Conservation (phyloP, 257 asterid species). For the Solanum okadae region DNA sequence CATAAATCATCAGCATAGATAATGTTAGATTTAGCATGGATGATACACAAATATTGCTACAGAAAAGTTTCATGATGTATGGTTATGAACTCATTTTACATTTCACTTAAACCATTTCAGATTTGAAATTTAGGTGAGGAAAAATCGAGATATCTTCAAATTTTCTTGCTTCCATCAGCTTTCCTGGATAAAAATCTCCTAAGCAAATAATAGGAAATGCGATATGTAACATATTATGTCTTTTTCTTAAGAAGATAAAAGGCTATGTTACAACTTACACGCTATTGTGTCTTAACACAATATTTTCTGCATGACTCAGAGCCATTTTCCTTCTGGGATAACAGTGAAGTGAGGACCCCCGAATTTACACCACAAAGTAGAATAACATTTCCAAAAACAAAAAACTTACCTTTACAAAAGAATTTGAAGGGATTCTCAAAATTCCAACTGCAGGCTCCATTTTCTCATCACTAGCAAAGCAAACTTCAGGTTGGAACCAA, state of each 20-base stretch:
- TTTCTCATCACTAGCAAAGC: slow-evolving; percentile 83
- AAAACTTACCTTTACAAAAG: slow-evolving; percentile 69
- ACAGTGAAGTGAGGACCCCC: not conserved
- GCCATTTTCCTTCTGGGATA: not conserved
- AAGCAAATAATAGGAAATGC: not conserved
- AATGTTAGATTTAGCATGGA: not conserved
- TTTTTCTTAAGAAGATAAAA: not conserved
- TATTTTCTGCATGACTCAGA: not conserved
- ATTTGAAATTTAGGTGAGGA: not conserved
- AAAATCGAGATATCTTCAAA: not conserved
- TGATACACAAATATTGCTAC: not conserved
- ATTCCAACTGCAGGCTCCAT: slow-evolving; percentile 99
- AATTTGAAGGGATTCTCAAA: slow-evolving; percentile 81
- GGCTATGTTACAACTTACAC: not conserved
- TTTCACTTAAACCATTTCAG: not conserved
- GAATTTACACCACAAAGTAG: not conserved
- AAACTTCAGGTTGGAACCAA: slow-evolving; percentile 99
- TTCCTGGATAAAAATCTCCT: not conserved
- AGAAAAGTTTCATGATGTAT: not conserved
- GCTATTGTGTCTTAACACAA: not conserved
- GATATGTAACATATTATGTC: not conserved
- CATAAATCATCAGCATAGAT: not conserved
- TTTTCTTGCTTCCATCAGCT: not conserved
- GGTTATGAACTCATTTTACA: not conserved
- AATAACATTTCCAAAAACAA: not conserved